These are phyloP conservation scores for Nicotiana tabacum DNA, from an alignment of 257 asterid genomes.

Conservation along the genomic window DNA sequence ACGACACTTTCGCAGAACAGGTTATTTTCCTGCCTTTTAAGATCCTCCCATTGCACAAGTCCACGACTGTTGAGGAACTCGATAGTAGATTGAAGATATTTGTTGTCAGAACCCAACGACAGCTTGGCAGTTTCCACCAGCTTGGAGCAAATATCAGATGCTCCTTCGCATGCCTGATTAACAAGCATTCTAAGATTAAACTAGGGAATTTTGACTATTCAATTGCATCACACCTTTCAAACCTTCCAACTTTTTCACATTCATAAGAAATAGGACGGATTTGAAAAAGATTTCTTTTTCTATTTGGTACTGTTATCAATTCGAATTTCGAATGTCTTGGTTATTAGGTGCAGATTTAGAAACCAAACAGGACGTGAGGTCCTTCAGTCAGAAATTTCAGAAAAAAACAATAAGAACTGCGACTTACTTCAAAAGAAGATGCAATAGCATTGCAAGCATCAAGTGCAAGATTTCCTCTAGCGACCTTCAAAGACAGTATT, in stretches of 20 bases:
- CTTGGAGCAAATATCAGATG: conserved; percentile 39
- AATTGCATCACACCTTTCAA: background rate
- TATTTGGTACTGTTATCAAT: background rate
- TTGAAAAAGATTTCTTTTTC: background rate
- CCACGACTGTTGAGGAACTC: conserved; percentile 27
- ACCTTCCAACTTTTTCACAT: background rate
- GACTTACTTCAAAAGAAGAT: conserved; percentile 59
- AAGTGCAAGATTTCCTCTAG: conserved; percentile 65
- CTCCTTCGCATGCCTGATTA: conserved; percentile 38
- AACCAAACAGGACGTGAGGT: background rate
- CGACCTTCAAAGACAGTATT: conserved; percentile 38
- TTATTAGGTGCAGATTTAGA: background rate
- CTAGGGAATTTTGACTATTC: background rate
- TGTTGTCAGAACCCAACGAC: conserved; percentile 43
- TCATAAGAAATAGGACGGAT: background rate
- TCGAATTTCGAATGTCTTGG: background rate
- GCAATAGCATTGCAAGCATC: conserved; percentile 76
- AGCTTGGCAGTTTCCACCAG: conserved; percentile 64
- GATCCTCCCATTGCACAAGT: background rate
- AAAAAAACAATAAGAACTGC: background rate
- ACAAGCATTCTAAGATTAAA: conserved; percentile 6
- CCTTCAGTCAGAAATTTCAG: background rate
- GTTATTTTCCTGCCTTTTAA: conserved; percentile 1
- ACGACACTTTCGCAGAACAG: background rate
- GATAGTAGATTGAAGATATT: conserved; percentile 48